Conservation (phyloP, 116 monocot genomes). For the Zostera marina region DNA sequence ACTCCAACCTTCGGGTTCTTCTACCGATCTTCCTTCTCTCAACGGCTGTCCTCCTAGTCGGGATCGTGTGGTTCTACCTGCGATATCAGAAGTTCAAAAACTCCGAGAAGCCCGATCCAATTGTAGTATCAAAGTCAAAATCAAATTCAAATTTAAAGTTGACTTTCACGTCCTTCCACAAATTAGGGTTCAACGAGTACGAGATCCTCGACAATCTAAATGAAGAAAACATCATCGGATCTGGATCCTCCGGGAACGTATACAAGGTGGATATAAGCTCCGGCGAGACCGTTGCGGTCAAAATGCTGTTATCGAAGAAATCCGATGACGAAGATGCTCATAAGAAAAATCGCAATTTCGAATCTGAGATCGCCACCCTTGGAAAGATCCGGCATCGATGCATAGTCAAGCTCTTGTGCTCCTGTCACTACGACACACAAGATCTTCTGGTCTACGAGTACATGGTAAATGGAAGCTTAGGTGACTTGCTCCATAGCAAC, state of each 20-base stretch:
- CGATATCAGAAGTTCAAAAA: constrained; percentile 14
- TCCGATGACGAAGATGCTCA: not conserved
- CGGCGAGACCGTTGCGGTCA: constrained; percentile 51
- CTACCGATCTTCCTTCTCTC: constrained; percentile 23
- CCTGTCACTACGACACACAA: constrained; percentile 35
- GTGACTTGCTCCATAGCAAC: constrained; percentile 48
- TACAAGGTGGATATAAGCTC: constrained; percentile 45
- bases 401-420: constrained; percentile 64
- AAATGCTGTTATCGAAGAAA: constrained; percentile 25
- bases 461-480: constrained; percentile 71
- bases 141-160: constrained; percentile 20
- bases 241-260: constrained; percentile 44
- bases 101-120: not conserved
- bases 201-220: constrained; percentile 41
- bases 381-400: constrained; percentile 72
- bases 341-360: constrained; percentile 21
- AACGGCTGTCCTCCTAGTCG: constrained; percentile 14
- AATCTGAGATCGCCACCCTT: constrained; percentile 53
- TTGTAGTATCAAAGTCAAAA: not conserved
- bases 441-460: constrained; percentile 72
- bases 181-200: constrained; percentile 44
- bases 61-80: constrained; percentile 23
- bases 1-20: constrained; percentile 21
- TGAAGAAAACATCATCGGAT: constrained; percentile 51
- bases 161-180: constrained; percentile 53